These are phyloP conservation scores for Fusarium verrucosum DNA, from an alignment of 2,329 filamentous ascomycete species.

Conservation along the genomic window DNA sequence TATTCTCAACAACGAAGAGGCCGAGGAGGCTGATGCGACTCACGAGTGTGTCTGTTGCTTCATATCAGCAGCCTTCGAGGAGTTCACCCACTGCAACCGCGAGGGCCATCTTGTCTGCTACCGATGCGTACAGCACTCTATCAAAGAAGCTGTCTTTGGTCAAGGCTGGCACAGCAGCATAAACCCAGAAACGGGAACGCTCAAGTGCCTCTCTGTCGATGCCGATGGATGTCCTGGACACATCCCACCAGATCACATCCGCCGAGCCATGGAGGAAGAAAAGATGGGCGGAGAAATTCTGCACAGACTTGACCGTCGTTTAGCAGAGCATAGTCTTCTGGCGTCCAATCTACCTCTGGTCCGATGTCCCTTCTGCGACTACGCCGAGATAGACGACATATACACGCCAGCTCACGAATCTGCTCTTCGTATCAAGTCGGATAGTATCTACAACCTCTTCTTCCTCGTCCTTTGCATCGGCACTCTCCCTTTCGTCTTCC, in stretches of 20 bases:
- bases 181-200: slow-evolving; percentile 74
- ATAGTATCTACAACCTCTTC: slow-evolving; percentile 58
- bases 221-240: slow-evolving; percentile 76
- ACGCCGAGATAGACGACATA: slow-evolving; percentile 86
- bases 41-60: slow-evolving; percentile 85
- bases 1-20: slow-evolving; percentile 66
- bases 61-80: slow-evolving; percentile 74
- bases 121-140: slow-evolving; percentile 81
- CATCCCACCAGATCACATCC: slow-evolving; percentile 74
- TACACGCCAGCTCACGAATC: slow-evolving; percentile 68
- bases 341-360: slow-evolving; percentile 79
- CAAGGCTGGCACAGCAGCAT: slow-evolving; percentile 90
- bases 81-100: slow-evolving; percentile 75
- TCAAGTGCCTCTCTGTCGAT: slow-evolving; percentile 84
- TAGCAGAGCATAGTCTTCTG: slow-evolving; percentile 78
- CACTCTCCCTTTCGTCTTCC: slow-evolving; percentile 65
- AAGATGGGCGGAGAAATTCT: slow-evolving; percentile 76
- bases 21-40: slow-evolving; percentile 63
- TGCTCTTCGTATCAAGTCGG: slow-evolving; percentile 65
- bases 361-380: slow-evolving; percentile 89
- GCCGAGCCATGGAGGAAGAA: slow-evolving; percentile 75
- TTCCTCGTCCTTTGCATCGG: slow-evolving; percentile 64
- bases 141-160: slow-evolving; percentile 89
- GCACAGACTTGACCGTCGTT: slow-evolving; percentile 78
- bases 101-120: slow-evolving; percentile 80